Percentiles rank a stretch among this genome's conserved stretches.
phyloP scores from a whole-genome alignment of 257 asterid genomes.

The Solanum chiquidenum region DNA sequence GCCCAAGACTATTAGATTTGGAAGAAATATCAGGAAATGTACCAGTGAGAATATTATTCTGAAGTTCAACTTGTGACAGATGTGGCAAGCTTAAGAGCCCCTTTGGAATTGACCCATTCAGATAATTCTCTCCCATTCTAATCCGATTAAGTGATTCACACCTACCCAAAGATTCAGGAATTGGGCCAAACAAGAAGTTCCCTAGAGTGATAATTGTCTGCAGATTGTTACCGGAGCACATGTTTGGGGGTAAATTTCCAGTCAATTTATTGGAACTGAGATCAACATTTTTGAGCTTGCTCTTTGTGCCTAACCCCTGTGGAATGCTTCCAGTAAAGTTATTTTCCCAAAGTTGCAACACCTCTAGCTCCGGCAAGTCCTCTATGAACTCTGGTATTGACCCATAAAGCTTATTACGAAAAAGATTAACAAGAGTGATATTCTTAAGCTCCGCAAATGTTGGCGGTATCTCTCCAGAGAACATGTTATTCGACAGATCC shows the following conservation, averaged over 20 bases:
- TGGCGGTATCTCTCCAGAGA: conserved; percentile 66
- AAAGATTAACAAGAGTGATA: conserved; percentile 68
- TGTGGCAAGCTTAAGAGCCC: conserved; percentile 72
- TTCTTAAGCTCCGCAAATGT: conserved; percentile 60
- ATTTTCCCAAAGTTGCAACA: conserved; percentile 90
- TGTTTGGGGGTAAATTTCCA: conserved; percentile 63
- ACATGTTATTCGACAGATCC: conserved; percentile 80
- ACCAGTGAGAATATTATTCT: conserved; percentile 72
- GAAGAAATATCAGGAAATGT: conserved; percentile 44
- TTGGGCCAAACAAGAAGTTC: conserved; percentile 77
- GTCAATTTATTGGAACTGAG: conserved; percentile 84
- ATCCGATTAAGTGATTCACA: conserved; percentile 68
- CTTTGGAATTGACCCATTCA: conserved; percentile 74
- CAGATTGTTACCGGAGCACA: conserved; percentile 57
- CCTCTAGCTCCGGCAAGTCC: conserved; percentile 69
- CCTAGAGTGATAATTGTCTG: conserved; percentile 66
- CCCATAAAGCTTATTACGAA: conserved; percentile 81
- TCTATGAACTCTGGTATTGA: conserved; percentile 82
- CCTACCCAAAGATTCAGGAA: conserved; percentile 67
- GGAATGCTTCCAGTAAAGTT: conserved; percentile 91
- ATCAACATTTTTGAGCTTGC: conserved; percentile 59
- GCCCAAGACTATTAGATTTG: conserved; percentile 47
- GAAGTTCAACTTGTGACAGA: conserved; percentile 80
- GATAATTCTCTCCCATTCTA: conserved; percentile 84
- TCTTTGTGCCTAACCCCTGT: conserved; percentile 52